Conservation (phyloP, 208 protist species). For the Wallacemonas rigidus region DNA sequence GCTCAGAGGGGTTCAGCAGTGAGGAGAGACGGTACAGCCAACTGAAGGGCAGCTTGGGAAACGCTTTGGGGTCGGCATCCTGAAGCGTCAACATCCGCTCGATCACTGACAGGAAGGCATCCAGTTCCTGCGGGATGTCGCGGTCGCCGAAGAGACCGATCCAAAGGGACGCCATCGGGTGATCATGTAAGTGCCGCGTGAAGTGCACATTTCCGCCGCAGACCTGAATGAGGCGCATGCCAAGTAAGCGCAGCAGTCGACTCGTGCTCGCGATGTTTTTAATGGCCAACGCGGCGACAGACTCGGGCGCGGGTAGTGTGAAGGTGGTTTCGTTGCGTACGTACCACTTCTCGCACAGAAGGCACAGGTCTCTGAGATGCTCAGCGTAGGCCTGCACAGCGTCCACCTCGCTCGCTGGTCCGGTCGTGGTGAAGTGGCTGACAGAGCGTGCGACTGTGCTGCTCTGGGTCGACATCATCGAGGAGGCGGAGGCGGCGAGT, state of each 20-base stretch:
- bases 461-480: constrained; percentile 10
- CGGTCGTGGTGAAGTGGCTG: constrained; percentile 15
- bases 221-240: constrained; percentile 57
- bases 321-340: constrained; percentile 58
- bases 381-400: constrained; percentile 40
- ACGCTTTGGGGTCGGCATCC: constrained; percentile 43
- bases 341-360: constrained; percentile 74
- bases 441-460: constrained; percentile 1
- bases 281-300: constrained; percentile 41
- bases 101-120: constrained; percentile 61
- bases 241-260: constrained; percentile 77
- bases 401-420: neutral
- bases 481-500: constrained; percentile 9
- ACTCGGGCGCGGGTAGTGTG: constrained; percentile 45
- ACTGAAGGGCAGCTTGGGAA: constrained; percentile 67
- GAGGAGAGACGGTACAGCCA: constrained; percentile 82
- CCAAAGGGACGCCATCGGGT: constrained; percentile 40
- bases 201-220: constrained; percentile 59
- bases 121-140: constrained; percentile 65
- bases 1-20: constrained; percentile 51
- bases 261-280: constrained; percentile 68
- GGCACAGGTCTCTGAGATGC: constrained; percentile 79
- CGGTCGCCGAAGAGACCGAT: constrained; percentile 76
- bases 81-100: constrained; percentile 57
- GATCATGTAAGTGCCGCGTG: constrained; percentile 31